A percentile compares a stretch with the other conserved stretches of the same genome.
These are phyloP conservation scores for Acrocalymma vagum DNA, from an alignment of 2,329 filamentous ascomycete genomes.

Conservation along the genomic window DNA sequence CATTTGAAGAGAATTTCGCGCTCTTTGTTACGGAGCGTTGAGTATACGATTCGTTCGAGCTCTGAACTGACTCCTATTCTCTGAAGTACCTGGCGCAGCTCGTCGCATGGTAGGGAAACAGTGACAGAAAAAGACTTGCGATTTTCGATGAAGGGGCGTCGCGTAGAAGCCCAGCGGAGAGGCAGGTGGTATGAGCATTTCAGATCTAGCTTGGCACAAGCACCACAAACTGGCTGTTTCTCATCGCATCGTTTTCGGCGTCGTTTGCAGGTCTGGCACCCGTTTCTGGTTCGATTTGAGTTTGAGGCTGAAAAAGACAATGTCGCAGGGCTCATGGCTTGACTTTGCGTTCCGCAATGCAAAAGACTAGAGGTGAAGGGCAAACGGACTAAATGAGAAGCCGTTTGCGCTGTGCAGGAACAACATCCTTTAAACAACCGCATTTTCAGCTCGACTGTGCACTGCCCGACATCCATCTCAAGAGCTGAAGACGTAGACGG, in stretches of 20 bases:
- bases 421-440: too few relatives aligned
- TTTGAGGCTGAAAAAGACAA: conserved; percentile 54
- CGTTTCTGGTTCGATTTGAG: conserved; percentile 84
- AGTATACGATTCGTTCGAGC: conserved; percentile 1
- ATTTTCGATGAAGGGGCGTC: conserved; percentile 4
- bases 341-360: not conserved
- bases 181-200: conserved; percentile 7
- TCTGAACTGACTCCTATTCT: not conserved
- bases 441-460: conserved; percentile 1
- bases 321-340: not conserved
- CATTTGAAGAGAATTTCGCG: conserved; percentile 2
- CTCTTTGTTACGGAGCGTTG: conserved; percentile 1
- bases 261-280: conserved; percentile 84
- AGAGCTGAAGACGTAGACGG: conserved; percentile 4
- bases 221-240: conserved; percentile 68
- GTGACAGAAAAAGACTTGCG: not conserved
- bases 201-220: conserved; percentile 61
- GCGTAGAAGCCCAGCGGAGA: conserved; percentile 7
- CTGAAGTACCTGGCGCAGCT: conserved; percentile 1
- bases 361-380: conserved; percentile 4
- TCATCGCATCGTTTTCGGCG: conserved; percentile 97
- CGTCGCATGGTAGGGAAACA: not conserved
- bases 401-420: conserved; percentile 4
- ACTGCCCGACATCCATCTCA: conserved; percentile 2
- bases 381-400: conserved; percentile 2